Percentiles rank a stretch among this genome's conserved stretches.
Evolutionary conservation across 805 yeast species (phyloP).

Genomic region (Yamadazyma laniorum): DNA sequence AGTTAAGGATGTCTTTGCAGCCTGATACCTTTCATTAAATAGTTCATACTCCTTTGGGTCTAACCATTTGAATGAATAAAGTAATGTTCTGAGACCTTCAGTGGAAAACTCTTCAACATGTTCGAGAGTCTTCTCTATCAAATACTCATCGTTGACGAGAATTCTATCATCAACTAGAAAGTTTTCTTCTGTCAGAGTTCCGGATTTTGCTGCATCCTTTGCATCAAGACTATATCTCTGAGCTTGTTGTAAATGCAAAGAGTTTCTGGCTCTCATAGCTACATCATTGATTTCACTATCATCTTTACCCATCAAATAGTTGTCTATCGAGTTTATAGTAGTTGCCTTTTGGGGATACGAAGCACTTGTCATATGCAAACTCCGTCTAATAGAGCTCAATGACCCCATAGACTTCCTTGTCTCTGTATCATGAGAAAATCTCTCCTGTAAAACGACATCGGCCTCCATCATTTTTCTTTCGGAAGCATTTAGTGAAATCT

Average conservation of each 20-base stretch:
- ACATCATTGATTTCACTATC: constrained; percentile 55
- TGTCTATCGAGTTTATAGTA: constrained; percentile 47
- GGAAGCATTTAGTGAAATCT: constrained; percentile 54
- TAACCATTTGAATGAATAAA: constrained; percentile 79
- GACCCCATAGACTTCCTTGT: constrained; percentile 25
- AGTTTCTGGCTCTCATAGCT: constrained; percentile 50
- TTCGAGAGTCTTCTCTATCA: constrained; percentile 79
- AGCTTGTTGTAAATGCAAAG: constrained; percentile 58
- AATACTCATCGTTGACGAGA: constrained; percentile 67
- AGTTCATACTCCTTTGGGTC: constrained; percentile 52
- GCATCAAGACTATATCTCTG: constrained; percentile 47
- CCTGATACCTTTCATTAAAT: constrained; percentile 69
- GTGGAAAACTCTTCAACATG: constrained; percentile 93
- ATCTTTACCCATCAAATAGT: constrained; percentile 43
- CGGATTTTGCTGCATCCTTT: not conserved
- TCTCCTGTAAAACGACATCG: constrained; percentile 61
- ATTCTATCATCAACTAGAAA: constrained; percentile 49
- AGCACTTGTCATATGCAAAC: constrained; percentile 21
- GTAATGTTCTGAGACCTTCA: constrained; percentile 87
- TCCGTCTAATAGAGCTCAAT: constrained; percentile 27
- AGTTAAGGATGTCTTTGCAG: constrained; percentile 72
- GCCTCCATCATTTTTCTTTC: constrained; percentile 79
- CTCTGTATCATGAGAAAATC: constrained; percentile 36
- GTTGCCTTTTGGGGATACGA: constrained; percentile 9
- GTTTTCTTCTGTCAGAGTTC: constrained; percentile 1